Evolutionary conservation across 495 filamentous ascomycete genomes (phyloP).

Genomic region (Penicillium silybi): DNA sequence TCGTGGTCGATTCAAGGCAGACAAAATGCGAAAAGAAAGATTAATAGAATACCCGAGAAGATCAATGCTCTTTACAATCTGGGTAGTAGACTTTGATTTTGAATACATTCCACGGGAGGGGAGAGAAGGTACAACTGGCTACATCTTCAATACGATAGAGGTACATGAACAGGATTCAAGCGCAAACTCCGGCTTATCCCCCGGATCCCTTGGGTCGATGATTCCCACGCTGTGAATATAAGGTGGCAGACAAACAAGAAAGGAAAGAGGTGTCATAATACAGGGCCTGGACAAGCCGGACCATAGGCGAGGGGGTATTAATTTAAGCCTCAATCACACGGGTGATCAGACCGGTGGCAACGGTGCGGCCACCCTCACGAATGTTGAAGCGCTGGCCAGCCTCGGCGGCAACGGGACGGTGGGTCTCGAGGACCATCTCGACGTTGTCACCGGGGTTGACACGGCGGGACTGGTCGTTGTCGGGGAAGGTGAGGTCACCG

Average conservation of each 20-base stretch:
- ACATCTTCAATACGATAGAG: slow-evolving; percentile 48
- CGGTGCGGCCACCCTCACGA: slow-evolving; percentile 90
- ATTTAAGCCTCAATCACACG: slow-evolving; percentile 53
- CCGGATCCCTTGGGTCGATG: slow-evolving; percentile 32
- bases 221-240: slow-evolving; percentile 37
- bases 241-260: slow-evolving; percentile 31
- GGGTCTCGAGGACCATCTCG: slow-evolving; percentile 83
- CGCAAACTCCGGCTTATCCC: slow-evolving; percentile 37
- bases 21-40: background rate
- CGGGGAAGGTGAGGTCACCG: slow-evolving; percentile 74
- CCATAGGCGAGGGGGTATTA: slow-evolving; percentile 1
- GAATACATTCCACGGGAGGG: slow-evolving; percentile 26
- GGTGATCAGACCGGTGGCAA: slow-evolving; percentile 89
- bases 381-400: slow-evolving; percentile 91
- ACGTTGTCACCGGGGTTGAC: slow-evolving; percentile 98
- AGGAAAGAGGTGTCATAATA: slow-evolving; percentile 35
- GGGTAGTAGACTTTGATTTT: slow-evolving; percentile 8
- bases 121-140: slow-evolving; percentile 28
- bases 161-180: slow-evolving; percentile 39
- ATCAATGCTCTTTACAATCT: background rate
- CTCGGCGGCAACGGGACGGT: slow-evolving; percentile 81
- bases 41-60: background rate
- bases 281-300: slow-evolving; percentile 19
- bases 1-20: background rate
- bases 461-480: slow-evolving; percentile 68